These are phyloP conservation scores for Cordia subcordata DNA, from an alignment of 257 asterid genomes.

Conservation along the genomic window DNA sequence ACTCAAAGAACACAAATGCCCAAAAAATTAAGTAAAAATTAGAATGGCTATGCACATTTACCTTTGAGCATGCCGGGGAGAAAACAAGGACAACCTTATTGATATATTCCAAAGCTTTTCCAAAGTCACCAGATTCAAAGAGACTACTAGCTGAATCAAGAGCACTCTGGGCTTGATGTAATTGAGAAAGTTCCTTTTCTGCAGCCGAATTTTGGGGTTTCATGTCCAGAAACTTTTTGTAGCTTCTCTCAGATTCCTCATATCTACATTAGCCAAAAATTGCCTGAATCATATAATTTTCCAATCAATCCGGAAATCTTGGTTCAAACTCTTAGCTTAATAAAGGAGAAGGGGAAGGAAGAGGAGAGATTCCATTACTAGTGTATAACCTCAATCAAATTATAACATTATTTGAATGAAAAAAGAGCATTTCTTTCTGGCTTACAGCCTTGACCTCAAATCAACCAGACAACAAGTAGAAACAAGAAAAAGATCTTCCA, in stretches of 20 bases:
- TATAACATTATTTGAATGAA: neutral
- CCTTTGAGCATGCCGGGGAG: constrained; percentile 90
- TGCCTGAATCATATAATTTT: constrained; percentile 32
- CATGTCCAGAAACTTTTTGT: constrained; percentile 70
- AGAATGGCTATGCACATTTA: constrained; percentile 20
- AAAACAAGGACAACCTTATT: constrained; percentile 84
- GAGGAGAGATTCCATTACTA: neutral
- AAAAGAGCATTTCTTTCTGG: neutral
- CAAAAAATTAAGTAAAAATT: neutral
- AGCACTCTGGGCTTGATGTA: constrained; percentile 69
- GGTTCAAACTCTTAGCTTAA: too few relatives aligned
- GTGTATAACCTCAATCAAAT: neutral
- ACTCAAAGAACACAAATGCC: neutral
- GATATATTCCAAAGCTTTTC: constrained; percentile 63
- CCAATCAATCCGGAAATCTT: too few relatives aligned
- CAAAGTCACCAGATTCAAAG: constrained; percentile 60
- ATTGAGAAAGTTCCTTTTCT: constrained; percentile 85
- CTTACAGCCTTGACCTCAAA: too few relatives aligned
- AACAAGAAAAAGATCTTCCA: too few relatives aligned
- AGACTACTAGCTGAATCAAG: constrained; percentile 58
- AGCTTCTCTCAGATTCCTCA: constrained; percentile 77
- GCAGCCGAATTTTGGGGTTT: constrained; percentile 69
- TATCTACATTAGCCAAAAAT: constrained; percentile 71
- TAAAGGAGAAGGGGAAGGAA: constrained; percentile 1
- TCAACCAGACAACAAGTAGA: too few relatives aligned